Evolutionary conservation across 78 protist genomes (phyloP), one percentile per base, ranked within the genome.

Genomic region (Corallochytrium limacisporum): DNA sequence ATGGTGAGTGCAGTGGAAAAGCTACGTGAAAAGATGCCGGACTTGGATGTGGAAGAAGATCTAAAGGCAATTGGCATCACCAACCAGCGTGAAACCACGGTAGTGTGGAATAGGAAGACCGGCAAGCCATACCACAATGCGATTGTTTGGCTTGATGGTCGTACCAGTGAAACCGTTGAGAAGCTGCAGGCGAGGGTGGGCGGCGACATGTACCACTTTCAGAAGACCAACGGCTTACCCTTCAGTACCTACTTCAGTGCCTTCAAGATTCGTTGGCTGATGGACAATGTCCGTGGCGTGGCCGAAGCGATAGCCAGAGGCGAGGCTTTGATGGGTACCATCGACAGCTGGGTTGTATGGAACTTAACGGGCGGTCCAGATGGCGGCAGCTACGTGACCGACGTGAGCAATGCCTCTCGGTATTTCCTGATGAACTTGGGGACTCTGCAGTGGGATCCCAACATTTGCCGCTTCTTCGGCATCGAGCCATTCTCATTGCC

Each of bases 391-490:
- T 93, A 91, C 66, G 72, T 61, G 0, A 93, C 97, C 6, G 98
- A 94, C 70, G 97, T 90, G 22, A 82, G 95, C 61, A 96, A 96
- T 69, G 99, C 98, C 18, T 60, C 79, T 22, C 79, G 99, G 33
- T 94, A 98, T 4, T 76, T 91, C 89, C 76, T 96, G 22, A 89
- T 96, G 95, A 62, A 91, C 70, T 32, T 96, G n/a, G 1, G 76
- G 20, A 79, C 87, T 26, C 29, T 51, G 22, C 1, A 73, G 62
- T 96, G 98, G 98, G 92, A 87, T 63, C 35, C 12, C 0, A 50
- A 40, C 0, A 26, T 91, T 13, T 84, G 88, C 47, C 13, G 15
- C 2, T 26, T 72, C 65, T 59, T 82, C 37, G 75, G 61, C 22
- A 53, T 82, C 9, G 75, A 73, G 16, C 43, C 24, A 0, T 55